A percentile compares a stretch with the other conserved stretches of the same genome.
Conservation (phyloP, 768 basidiomycete species). For the Mycena indigotica region DNA sequence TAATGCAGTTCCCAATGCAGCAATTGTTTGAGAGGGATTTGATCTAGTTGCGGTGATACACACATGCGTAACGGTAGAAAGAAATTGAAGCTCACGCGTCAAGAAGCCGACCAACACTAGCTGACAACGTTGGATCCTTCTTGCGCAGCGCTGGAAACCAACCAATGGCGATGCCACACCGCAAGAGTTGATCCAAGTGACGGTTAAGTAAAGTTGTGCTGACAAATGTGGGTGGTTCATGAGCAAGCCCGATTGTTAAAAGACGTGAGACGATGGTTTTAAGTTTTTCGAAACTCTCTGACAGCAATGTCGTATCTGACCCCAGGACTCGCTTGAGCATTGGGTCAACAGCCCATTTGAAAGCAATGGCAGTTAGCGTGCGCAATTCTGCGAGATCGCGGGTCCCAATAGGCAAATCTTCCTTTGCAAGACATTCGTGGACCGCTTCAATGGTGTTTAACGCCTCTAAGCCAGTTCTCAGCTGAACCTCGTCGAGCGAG, state of each 20-base stretch:
- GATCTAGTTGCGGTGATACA: too few relatives aligned
- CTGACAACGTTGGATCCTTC: slow-evolving; percentile 46
- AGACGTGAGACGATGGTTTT: slow-evolving; percentile 46
- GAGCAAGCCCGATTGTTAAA: slow-evolving; percentile 54
- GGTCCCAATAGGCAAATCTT: slow-evolving; percentile 51
- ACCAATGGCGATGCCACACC: slow-evolving; percentile 63
- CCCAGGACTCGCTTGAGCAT: slow-evolving; percentile 47
- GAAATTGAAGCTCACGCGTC: slow-evolving; percentile 52
- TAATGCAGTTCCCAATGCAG: slow-evolving; percentile 63
- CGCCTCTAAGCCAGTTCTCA: slow-evolving; percentile 58
- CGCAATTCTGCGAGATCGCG: slow-evolving; percentile 66
- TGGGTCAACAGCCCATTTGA: slow-evolving; percentile 71
- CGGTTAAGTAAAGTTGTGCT: slow-evolving; percentile 56
- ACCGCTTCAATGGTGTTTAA: slow-evolving; percentile 50
- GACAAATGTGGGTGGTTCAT: slow-evolving; percentile 63
- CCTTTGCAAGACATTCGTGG: slow-evolving; percentile 44
- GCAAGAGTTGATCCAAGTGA: slow-evolving; percentile 61
- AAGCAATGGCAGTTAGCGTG: slow-evolving; percentile 65
- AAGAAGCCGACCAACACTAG: slow-evolving; percentile 57
- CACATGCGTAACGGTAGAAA: too few relatives aligned
- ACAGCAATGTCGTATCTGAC: slow-evolving; percentile 26
- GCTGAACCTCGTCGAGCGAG: slow-evolving; percentile 47
- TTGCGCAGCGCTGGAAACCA: slow-evolving; percentile 73
- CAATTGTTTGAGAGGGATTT: slow-evolving; percentile 67
- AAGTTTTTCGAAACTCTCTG: slow-evolving; percentile 49